These are phyloP conservation scores for Gentiana macrophylla DNA, from an alignment of 257 asterid genomes.

Conservation along the genomic window DNA sequence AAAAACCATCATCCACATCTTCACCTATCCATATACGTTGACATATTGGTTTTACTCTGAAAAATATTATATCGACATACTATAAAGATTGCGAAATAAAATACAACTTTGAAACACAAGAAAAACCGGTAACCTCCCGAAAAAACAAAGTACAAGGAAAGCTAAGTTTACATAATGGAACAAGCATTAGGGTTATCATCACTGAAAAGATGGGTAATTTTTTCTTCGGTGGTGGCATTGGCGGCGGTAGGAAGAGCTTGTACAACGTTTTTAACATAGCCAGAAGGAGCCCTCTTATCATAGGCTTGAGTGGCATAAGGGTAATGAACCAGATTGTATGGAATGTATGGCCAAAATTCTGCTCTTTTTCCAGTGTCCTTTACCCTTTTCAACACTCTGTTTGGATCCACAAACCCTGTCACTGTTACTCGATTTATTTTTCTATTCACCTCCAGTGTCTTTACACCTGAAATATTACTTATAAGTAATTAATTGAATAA, in stretches of 20 bases:
- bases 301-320: conserved; percentile 69
- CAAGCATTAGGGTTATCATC: conserved; percentile 87
- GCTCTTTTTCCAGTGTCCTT: conserved; percentile 80
- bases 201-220: conserved; percentile 49
- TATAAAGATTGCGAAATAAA: too few relatives aligned
- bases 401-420: conserved; percentile 59
- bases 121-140: too few relatives aligned
- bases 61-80: too few relatives aligned
- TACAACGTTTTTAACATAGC: conserved; percentile 45
- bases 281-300: conserved; percentile 75
- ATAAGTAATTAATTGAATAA: too few relatives aligned
- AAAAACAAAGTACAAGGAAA: too few relatives aligned
- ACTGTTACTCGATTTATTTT: conserved; percentile 64
- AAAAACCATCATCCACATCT: too few relatives aligned
- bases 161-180: conserved; percentile 43
- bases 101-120: too few relatives aligned
- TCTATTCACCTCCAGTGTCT: conserved; percentile 50
- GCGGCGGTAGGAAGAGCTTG: conserved; percentile 26
- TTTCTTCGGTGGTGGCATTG: conserved; percentile 46
- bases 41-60: too few relatives aligned
- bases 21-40: too few relatives aligned
- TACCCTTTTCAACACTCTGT: conserved; percentile 51
- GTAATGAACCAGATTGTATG: conserved; percentile 51
- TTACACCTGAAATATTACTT: conserved; percentile 41
- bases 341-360: conserved; percentile 81